Base-by-base conservation (phyloP, 768 basidiomycete species). In the Russula emetica region DNA sequence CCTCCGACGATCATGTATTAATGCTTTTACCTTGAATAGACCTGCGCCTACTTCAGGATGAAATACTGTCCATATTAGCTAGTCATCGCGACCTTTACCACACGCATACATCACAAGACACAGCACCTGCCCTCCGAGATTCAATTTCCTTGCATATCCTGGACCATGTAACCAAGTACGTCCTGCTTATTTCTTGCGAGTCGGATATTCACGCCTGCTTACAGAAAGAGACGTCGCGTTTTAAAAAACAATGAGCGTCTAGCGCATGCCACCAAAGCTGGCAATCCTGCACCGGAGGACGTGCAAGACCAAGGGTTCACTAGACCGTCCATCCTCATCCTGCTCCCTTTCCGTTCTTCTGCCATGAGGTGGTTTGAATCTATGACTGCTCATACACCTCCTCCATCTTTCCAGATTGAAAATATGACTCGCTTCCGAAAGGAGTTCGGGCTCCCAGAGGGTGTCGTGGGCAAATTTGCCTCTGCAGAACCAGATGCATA, bases 251-350 rank as follows among this genome's bases (percentile, higher is more conserved):
- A 98, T 70, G 93, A 96, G 67, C 90, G 89, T 45, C 80, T 98
- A n/a, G 80, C 90, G 0, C 83, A 86, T 67, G 84, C 86, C 11
- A 75, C 81, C 11, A 87, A 90, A 73, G 72, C 80, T 1, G 76
- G 80, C 42, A 75, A 77, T 8, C 78, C 84, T 26, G 79, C 83
- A 2, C 86, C 86, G 2, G 85, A 87, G 74, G 85, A 92, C 64
- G 82, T 91, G 16, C 92, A 92, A 76, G 97, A 99, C 72, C 97
- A 98, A 80, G 96, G 96, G 30, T 98, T 98, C 76, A 97, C 95
- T 8, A 90, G 97, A 6, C 96, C 97, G 11, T 94, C 96, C 22
- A 79, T 96, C 32, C 89, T 99, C 52, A 77, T 99, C 67, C 85
- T 98, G 62, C 83, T 95, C 11, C 97, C 97, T 1, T 94, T 98